Evolutionary conservation across 2,329 filamentous ascomycete genomes (phyloP), one percentile per base, ranked within the genome.

Genomic region (Escovopsis sp.): DNA sequence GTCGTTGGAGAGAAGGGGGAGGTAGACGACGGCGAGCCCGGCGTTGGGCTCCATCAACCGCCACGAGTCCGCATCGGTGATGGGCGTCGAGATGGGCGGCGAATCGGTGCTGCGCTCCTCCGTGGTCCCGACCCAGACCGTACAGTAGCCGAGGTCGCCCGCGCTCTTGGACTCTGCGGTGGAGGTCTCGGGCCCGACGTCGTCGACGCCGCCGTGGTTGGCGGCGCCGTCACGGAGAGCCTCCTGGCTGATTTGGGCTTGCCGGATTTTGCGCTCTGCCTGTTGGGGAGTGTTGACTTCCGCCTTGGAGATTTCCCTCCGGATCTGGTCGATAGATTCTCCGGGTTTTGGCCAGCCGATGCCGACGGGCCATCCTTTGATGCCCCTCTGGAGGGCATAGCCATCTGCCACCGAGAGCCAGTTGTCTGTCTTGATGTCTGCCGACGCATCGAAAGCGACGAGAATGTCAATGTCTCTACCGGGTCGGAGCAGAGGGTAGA

Each of bases 401-500:
- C 91, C 89, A 54, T 96, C 91, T 0, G 83, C 85, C 0, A 94
- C 86, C 12, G 85, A 86, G 15, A 98, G 77, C 91, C 91, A 98
- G 55, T 98, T 96, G 55, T 95, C 88, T 6, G 83, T 85, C 57
- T 82, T 85, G 46, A 94, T 85, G 52, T 98, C 91, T 18, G 88
- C 88, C 1, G 85, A 94, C 4, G 87, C 87, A 59, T 98, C 91
- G 58, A 98, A 98, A 3, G 88, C 85, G 38, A 98, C 75, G 38
- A 96, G 68, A 36, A 98, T 73, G 53, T 98, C 91, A 6, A 98
- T 81, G 44, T 94, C 75, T 33, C 91, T 75, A 3, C 88, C 89
- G 0, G 86, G 86, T 10, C 91, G 79, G 15, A 98, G 77, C 4
- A 96, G 72, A 0, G 91, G 91, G 58, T 98, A 98, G 36, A 96